These are phyloP conservation scores for Heimioporus punctisporus DNA, from an alignment of 1,284 basidiomycete genomes.

Conservation along the genomic window DNA sequence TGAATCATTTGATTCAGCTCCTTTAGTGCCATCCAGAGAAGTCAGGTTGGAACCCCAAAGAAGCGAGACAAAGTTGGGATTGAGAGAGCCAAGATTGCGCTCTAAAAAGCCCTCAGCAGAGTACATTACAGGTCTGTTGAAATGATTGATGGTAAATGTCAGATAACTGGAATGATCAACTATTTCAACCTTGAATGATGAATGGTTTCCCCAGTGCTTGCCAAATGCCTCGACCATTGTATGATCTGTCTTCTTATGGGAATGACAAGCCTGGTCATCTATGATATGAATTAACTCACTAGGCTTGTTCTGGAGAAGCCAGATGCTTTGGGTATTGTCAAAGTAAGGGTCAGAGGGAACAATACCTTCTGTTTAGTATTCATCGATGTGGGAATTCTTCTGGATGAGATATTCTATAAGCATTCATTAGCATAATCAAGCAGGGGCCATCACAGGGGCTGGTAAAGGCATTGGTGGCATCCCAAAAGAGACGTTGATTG, in stretches of 20 bases:
- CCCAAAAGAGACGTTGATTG: conserved; percentile 92
- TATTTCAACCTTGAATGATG: conserved; percentile 82
- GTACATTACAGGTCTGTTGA: conserved; percentile 90
- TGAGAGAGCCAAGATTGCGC: conserved; percentile 87
- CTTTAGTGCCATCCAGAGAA: conserved; percentile 50
- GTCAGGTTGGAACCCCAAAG: conserved; percentile 50
- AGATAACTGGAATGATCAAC: conserved; percentile 81
- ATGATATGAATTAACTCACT: conserved; percentile 97
- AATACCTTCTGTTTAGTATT: conserved; percentile 90
- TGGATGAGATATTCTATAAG: conserved; percentile 82
- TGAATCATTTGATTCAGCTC: conserved; percentile 80
- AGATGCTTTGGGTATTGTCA: conserved; percentile 90
- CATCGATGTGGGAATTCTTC: conserved; percentile 75
- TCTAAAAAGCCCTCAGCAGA: conserved; percentile 90
- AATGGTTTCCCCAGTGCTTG: conserved; percentile 95
- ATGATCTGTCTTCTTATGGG: conserved; percentile 90
- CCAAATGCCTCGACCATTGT: conserved; percentile 95
- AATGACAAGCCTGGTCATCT: conserved; percentile 91
- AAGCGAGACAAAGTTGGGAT: conserved; percentile 92
- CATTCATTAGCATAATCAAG: conserved; percentile 96
- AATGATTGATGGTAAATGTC: conserved; percentile 94
- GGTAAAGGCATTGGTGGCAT: conserved; percentile 92
- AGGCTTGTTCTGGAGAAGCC: conserved; percentile 85
- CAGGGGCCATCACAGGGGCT: conserved; percentile 97
- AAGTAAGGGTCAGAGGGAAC: conserved; percentile 83